phyloP scores from a whole-genome alignment of 495 filamentous ascomycete species.

The Penicillium cinerascens region DNA sequence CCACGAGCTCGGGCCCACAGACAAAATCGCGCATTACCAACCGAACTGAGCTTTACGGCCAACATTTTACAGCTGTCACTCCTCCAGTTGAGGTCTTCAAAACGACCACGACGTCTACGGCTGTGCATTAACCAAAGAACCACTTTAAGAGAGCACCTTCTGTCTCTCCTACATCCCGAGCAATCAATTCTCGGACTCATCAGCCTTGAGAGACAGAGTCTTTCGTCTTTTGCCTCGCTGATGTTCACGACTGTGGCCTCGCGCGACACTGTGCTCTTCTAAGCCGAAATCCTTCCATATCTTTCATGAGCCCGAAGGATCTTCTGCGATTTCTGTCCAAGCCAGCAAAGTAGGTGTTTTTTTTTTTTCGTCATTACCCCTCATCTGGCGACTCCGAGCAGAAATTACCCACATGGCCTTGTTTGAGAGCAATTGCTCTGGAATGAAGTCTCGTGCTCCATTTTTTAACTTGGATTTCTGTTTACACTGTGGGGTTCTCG shows the following conservation, averaged over 20 bases:
- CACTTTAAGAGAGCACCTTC: constrained; percentile 5
- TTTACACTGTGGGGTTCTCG: neutral
- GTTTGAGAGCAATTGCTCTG: neutral
- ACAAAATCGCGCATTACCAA: constrained; percentile 31
- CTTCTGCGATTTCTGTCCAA: constrained; percentile 93
- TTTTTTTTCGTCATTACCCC: constrained; percentile 11
- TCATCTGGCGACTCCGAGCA: constrained; percentile 1
- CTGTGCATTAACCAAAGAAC: constrained; percentile 2
- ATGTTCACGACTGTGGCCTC: constrained; percentile 40
- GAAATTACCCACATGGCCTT: neutral
- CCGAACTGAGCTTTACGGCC: constrained; percentile 15
- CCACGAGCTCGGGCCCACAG: constrained; percentile 28
- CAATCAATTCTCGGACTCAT: constrained; percentile 23
- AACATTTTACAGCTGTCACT: constrained; percentile 22
- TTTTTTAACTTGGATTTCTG: neutral
- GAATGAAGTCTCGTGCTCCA: neutral
- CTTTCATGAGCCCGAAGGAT: constrained; percentile 89
- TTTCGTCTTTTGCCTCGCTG: constrained; percentile 21
- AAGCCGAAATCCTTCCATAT: constrained; percentile 32
- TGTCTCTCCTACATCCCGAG: constrained; percentile 1
- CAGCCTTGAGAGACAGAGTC: constrained; percentile 14
- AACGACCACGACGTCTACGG: constrained; percentile 4
- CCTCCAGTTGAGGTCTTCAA: constrained; percentile 12
- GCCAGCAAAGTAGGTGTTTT: constrained; percentile 78
- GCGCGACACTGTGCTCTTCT: constrained; percentile 37